Base-by-base conservation (phyloP, 2,329 filamentous ascomycete genomes). In the Trichoderma breve region DNA sequence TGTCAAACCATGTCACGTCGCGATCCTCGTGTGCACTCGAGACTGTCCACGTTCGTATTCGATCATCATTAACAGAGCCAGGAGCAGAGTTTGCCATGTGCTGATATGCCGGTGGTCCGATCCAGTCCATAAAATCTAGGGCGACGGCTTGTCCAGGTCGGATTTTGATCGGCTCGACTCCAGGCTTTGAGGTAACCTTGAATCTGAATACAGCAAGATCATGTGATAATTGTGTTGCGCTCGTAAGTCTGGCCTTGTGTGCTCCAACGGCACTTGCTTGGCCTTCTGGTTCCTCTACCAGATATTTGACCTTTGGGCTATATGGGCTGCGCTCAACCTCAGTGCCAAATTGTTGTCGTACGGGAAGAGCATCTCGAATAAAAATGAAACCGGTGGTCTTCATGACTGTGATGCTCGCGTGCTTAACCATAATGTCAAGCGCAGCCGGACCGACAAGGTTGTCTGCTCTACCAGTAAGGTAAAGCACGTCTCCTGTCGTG, bases 21-120 rank as follows among this genome's bases (percentile, higher is more conserved):
- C 55, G 28, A 15, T 39, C 36, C 39, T 71, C 70, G 6, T 71
- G 70, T 1, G 62, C n/a, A 55, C 70, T 71, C 14, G 70, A 71
- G n/a, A 71, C 70, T 6, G 70, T 71, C 70, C 70, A 71, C 0
- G 70, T 71, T 34, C 70, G 62, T 26, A 71, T 7, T 1, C 70
- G 53, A 55, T 71, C 70, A 3, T 71, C 70, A 7, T 71, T 71
- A 4, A 71, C 39, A 8, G 70, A 71, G 0, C 62, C 62, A 9
- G 70, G 70, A 1, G 70, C 70, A 30, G 62, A 71, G 30, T 71
- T 71, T 7, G 70, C 70, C 70, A 71, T 71, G 55, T 71, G 70
- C n/a, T 71, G 70, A 66, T 71, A 71, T 14, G 62, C 53, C 5
- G 70, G 70, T 12, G 70, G 70, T 5, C 70, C 70, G 21, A 71